These are phyloP conservation scores for Fraxinus angustifolia DNA, from an alignment of 305 asterid genomes.

Conservation along the genomic window DNA sequence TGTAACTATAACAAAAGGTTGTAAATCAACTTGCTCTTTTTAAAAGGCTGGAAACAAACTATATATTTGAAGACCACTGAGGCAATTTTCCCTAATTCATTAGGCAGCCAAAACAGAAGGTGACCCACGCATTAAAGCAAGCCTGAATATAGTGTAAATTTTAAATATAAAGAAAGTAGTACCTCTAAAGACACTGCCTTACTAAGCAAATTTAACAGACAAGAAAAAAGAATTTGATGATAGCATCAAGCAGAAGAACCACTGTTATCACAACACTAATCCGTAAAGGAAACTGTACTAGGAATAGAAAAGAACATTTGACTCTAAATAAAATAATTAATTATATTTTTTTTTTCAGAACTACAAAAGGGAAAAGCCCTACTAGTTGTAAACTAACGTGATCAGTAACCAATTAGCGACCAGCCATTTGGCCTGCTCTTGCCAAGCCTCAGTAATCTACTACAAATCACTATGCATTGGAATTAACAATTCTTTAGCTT, in stretches of 20 bases:
- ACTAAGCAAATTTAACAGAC: constrained; percentile 11
- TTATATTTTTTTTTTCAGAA: constrained; percentile 27
- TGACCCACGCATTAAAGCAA: background rate
- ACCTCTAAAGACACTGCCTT: background rate
- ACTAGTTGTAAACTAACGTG: constrained; percentile 35
- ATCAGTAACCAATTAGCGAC: constrained; percentile 32
- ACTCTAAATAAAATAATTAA: constrained; percentile 38
- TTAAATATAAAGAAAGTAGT: background rate
- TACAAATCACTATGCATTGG: constrained; percentile 21
- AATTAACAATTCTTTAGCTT: constrained; percentile 25
- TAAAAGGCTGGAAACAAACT: background rate
- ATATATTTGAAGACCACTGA: background rate
- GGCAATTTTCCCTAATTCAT: background rate
- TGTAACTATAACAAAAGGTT: background rate
- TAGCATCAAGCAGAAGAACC: constrained; percentile 18
- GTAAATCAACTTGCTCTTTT: background rate
- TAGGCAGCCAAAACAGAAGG: background rate
- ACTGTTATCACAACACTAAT: constrained; percentile 25
- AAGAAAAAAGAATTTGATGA: constrained; percentile 12
- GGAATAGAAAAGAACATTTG: constrained; percentile 22
- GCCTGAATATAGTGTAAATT: background rate
- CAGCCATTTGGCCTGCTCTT: constrained; percentile 27
- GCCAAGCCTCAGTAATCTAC: constrained; percentile 18
- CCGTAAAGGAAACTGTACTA: constrained; percentile 31
- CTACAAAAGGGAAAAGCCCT: constrained; percentile 27